phyloP scores from a whole-genome alignment of 2,329 filamentous ascomycete species.

The Claviceps monticola region DNA sequence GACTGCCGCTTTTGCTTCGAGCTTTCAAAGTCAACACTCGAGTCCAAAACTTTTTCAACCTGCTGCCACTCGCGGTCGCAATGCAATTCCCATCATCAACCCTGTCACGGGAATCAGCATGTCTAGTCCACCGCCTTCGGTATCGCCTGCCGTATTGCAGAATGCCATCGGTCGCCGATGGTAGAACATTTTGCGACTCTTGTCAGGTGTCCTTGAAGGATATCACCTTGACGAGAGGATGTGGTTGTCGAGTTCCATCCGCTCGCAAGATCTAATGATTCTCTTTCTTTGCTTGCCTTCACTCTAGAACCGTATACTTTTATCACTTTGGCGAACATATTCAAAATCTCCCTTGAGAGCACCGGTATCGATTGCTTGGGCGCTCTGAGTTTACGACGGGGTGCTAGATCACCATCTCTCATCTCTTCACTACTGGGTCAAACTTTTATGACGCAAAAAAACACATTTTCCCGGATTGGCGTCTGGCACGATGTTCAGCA shows the following conservation, averaged over 20 bases:
- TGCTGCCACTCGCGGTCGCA: slow-evolving; percentile 74
- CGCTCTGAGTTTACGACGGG: neutral
- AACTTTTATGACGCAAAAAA: too few species aligned
- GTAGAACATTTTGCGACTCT: slow-evolving; percentile 24
- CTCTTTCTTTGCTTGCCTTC: slow-evolving; percentile 9
- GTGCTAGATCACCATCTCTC: too few species aligned
- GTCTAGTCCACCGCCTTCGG: slow-evolving; percentile 70
- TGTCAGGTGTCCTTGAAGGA: slow-evolving; percentile 20
- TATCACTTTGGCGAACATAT: slow-evolving; percentile 38
- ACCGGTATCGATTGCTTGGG: slow-evolving; percentile 13
- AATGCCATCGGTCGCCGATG: slow-evolving; percentile 39
- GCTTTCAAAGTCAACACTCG: slow-evolving; percentile 50
- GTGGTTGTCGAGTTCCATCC: slow-evolving; percentile 21
- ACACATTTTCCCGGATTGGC: too few species aligned
- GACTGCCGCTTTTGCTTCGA: slow-evolving; percentile 51
- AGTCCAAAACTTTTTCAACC: slow-evolving; percentile 82
- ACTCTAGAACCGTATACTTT: slow-evolving; percentile 13
- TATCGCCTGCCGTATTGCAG: slow-evolving; percentile 49
- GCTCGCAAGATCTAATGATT: slow-evolving; percentile 17
- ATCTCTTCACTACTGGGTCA: too few species aligned
- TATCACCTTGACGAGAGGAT: slow-evolving; percentile 15
- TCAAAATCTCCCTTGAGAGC: slow-evolving; percentile 23
- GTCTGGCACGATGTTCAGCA: too few species aligned
- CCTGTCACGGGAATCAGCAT: slow-evolving; percentile 79
- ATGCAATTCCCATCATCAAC: slow-evolving; percentile 96